A percentile compares a stretch with the other conserved stretches of the same genome.
Evolutionary conservation across 257 asterid genomes (phyloP).

Genomic region (Cynanchum wilfordii): DNA sequence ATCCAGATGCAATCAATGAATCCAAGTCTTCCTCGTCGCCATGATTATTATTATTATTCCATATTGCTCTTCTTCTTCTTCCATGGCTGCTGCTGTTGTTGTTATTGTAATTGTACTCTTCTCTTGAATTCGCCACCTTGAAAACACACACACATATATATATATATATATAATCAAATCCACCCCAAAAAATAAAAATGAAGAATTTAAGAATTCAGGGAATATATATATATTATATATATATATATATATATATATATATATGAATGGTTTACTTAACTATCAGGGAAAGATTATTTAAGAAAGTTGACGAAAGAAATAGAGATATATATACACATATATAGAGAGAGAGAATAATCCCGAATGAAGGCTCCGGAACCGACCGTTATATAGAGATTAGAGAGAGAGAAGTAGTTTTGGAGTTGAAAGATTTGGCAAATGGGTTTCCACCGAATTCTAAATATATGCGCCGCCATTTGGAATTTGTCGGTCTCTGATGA

Average conservation of each 20-base stretch:
- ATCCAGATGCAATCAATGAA: conserved; percentile 16
- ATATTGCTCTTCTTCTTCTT: background rate
- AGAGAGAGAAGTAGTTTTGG: background rate
- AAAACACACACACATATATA: conserved; percentile 11
- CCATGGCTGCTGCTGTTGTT: too few relatives aligned
- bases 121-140: conserved; percentile 34
- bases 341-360: background rate
- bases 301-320: conserved; percentile 12
- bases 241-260: too few relatives aligned
- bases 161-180: background rate
- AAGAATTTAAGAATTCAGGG: too few relatives aligned
- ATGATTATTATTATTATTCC: background rate
- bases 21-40: background rate
- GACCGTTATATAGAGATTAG: conserved; percentile 19
- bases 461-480: conserved; percentile 6
- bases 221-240: too few relatives aligned
- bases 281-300: background rate
- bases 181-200: background rate
- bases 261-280: background rate
- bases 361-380: background rate
- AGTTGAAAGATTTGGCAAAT: background rate
- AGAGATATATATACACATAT: too few relatives aligned
- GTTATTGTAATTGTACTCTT: background rate
- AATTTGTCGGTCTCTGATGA: conserved; percentile 11
- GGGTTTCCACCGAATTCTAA: background rate